Evolutionary conservation across 441 rosid species (phyloP), one percentile per base, ranked within the genome.

Genomic region (Aquilaria agallochum): DNA sequence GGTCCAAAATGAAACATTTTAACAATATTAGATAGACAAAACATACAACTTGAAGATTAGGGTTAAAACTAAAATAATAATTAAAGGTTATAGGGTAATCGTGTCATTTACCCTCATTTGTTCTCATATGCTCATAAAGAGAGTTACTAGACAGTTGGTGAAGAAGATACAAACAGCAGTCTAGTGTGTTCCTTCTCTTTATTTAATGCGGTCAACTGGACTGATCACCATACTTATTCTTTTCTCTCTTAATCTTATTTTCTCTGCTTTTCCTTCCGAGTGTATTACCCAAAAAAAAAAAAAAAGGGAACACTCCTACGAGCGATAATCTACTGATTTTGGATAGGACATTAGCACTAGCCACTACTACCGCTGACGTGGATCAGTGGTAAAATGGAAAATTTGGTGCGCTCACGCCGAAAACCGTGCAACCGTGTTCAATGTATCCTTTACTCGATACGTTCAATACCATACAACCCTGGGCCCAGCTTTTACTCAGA

Each of bases 71-170:
- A 20, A 20, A 20, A 20, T 1, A 20, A 20, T 20, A 20, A 20
- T 20, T 20, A 20, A 20, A 20, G 27, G 27, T 20, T 20, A 20
- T 20, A 20, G 27, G 27, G 27, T 20, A 20, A 20, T 20, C 27
- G 27, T 20, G 27, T 20, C 1, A 20, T 20, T 20, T 20, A 20
- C 27, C 1, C 1, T 20, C 27, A 20, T 20, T 20, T 20, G 27
- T 20, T 20, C 27, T 20, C 27, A 20, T 20, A 20, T 20, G 27
- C 27, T 20, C 27, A 20, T 20, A 5, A 0, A 4, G 56, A 61
- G 65, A 36, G 65, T 55, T 56, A 61, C 48, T 49, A 10, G 1
- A 60, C 46, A 53, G 32, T 13, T 60, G 34, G 13, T 11, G 56
- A 10, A 46, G 55, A 30, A 49, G 63, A 8, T 60, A 34, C 45